These are phyloP conservation scores for Calycina marina DNA, from an alignment of 2,329 filamentous ascomycete species.

Conservation along the genomic window DNA sequence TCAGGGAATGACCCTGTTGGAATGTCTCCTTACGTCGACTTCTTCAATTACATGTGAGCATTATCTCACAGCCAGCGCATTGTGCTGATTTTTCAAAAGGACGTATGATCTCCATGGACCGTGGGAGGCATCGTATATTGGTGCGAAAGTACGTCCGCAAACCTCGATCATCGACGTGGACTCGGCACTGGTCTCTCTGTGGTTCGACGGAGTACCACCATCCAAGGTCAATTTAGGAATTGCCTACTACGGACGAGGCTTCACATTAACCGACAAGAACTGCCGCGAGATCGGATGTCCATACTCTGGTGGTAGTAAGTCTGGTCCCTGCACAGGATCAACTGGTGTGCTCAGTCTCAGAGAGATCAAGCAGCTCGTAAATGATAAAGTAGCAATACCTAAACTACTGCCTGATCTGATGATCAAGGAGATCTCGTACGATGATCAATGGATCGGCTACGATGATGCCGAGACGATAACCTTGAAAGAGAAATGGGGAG, in stretches of 20 bases:
- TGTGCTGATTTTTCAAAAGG: background rate
- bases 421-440: constrained; percentile 19
- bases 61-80: background rate
- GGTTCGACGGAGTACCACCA: constrained; percentile 27
- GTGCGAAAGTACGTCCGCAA: constrained; percentile 24
- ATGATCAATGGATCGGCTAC: constrained; percentile 28
- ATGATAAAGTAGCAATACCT: constrained; percentile 10
- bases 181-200: constrained; percentile 25
- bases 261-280: constrained; percentile 20
- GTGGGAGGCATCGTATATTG: constrained; percentile 26
- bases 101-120: constrained; percentile 26
- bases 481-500: constrained; percentile 15
- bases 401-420: constrained; percentile 13
- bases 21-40: constrained; percentile 19
- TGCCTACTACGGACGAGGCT: constrained; percentile 32
- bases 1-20: constrained; percentile 19
- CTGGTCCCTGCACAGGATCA: constrained; percentile 20
- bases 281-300: constrained; percentile 18
- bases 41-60: constrained; percentile 22
- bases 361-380: constrained; percentile 23
- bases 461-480: constrained; percentile 21
- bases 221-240: constrained; percentile 32
- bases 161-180: constrained; percentile 30
- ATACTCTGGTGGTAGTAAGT: constrained; percentile 10
- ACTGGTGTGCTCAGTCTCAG: constrained; percentile 20